Conservation (phyloP, 805 yeast genomes). For the Barnettozyma sp. region DNA sequence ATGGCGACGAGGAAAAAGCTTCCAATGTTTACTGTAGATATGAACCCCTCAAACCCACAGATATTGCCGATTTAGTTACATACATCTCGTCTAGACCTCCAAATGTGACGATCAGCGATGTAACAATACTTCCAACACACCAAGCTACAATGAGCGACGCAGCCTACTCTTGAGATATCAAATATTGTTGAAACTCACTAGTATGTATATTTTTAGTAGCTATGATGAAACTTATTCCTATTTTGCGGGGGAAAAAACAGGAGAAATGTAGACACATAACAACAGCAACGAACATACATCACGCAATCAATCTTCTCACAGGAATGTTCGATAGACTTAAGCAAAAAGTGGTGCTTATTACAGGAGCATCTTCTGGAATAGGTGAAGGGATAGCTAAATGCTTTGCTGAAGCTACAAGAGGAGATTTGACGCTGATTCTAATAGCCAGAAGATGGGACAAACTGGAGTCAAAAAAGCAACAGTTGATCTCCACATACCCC, state of each 20-base stretch:
- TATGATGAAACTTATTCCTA: neutral
- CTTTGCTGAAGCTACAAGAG: conserved; percentile 64
- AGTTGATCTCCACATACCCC: conserved; percentile 41
- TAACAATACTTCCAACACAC: conserved; percentile 77
- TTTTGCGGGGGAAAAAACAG: neutral
- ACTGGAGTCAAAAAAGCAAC: conserved; percentile 39
- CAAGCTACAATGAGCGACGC: conserved; percentile 55
- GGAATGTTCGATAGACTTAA: conserved; percentile 33
- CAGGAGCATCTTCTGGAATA: conserved; percentile 95
- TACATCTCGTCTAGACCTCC: conserved; percentile 49
- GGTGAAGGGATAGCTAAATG: conserved; percentile 87
- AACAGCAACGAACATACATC: neutral
- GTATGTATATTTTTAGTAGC: neutral
- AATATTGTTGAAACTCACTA: neutral
- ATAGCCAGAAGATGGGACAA: conserved; percentile 68
- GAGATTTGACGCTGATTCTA: conserved; percentile 59
- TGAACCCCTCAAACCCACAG: conserved; percentile 49
- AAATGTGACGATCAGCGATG: conserved; percentile 61
- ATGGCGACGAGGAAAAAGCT: conserved; percentile 47
- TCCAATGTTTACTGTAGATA: conserved; percentile 49
- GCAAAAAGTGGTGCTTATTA: conserved; percentile 69
- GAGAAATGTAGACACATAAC: neutral
- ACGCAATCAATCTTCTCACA: neutral
- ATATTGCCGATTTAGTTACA: conserved; percentile 53
- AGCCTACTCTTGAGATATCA: conserved; percentile 18